Percentiles rank a stretch among this genome's conserved stretches.
Evolutionary conservation across 371 early-diverging fungal genomes (phyloP).

Genomic region (Lichtheimia hyalospora): DNA sequence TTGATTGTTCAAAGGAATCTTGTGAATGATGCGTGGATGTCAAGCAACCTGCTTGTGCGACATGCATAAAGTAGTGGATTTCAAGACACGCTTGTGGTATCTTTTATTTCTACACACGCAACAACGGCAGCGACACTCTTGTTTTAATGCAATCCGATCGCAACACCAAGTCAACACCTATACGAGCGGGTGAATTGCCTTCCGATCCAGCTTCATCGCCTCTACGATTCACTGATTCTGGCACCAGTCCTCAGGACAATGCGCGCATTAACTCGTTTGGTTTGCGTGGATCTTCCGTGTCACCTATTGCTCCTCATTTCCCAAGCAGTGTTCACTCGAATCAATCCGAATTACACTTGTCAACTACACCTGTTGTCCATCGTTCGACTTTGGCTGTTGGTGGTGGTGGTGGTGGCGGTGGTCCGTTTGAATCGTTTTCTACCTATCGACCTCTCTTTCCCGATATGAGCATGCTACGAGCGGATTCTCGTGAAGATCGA

Average conservation of each 20-base stretch:
- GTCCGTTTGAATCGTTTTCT: not conserved
- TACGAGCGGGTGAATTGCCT: not conserved
- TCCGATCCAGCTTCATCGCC: not conserved
- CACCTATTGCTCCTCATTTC: conserved; percentile 9
- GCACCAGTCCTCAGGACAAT: conserved; percentile 1
- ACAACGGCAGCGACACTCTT: too few species aligned
- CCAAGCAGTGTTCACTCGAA: not conserved
- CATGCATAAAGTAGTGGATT: too few species aligned
- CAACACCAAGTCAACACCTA: not conserved
- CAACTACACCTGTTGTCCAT: not conserved
- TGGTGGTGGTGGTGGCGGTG: not conserved
- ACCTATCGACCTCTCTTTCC: conserved; percentile 5
- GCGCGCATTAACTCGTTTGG: conserved; percentile 16
- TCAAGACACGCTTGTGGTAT: too few species aligned
- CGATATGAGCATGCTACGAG: conserved; percentile 9
- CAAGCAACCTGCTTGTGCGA: too few species aligned
- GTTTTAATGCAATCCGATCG: not conserved
- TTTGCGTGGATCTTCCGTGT: conserved; percentile 10
- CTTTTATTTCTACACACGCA: too few species aligned
- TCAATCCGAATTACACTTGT: not conserved
- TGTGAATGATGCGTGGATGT: too few species aligned
- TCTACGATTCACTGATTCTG: not conserved
- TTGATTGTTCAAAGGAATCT: too few species aligned
- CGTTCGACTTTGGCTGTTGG: too few species aligned
- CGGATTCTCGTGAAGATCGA: conserved; percentile 17